Evolutionary conservation across 164 flowering plant genomes (phyloP), one percentile per base, ranked within the genome.

Genomic region (Berberis vulgaris): DNA sequence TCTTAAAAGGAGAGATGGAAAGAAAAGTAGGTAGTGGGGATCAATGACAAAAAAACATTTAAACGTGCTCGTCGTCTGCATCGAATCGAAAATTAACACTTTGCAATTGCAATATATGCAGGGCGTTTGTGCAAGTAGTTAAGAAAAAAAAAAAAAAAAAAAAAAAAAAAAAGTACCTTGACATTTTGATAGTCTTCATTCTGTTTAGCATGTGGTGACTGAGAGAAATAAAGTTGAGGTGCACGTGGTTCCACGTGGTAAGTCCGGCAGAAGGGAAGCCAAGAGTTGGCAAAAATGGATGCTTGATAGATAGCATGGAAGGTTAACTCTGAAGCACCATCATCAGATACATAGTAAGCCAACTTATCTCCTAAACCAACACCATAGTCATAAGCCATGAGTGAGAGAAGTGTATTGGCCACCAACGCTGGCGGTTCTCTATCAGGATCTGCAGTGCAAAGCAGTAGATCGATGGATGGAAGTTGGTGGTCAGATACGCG

Each of bases 241-340:
- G 77, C 61, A 44, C 62, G 60, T 1, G 68, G 68, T 61, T 74
- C 71, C 0, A 74, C 70, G 38, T 47, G 42, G 26, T 63, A 74
- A 45, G 56, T 74, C 69, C 73, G 70, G 62, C 77, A 70, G 65
- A 74, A 74, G 1, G 77, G 77, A 26, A 74, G 49, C 77, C 77
- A 74, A 6, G 50, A 7, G 54, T 47, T 67, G 3, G 69, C 66
- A 53, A 74, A 74, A 0, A 43, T 1, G 2, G 77, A 70, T 40
- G 77, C 77, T 52, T 55, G 68, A 43, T 63, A 70, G 2, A 50
- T 66, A 1, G 73, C 77, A 55, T 74, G 71, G 55, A 74, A 74
- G 1, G 73, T 74, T 63, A 74, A 52, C 57, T 74, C 71, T 1
- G 77, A 74, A 5, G 73, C 73, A 47, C 77, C 77, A 26, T 74